Base-by-base conservation (phyloP, 2,329 filamentous ascomycete species). In the Cladophialophora exuberans region DNA sequence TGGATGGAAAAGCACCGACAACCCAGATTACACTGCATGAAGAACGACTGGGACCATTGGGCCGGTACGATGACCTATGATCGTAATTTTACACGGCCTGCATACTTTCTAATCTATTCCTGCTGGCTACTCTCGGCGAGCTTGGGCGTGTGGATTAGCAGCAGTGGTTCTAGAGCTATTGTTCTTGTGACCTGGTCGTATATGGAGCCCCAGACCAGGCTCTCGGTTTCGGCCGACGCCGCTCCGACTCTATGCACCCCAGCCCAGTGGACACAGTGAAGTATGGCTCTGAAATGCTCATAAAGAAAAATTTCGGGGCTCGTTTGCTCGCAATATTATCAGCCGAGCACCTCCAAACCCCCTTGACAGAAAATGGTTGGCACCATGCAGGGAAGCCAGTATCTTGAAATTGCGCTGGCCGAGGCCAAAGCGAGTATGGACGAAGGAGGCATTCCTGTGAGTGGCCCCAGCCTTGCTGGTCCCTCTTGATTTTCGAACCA, bases 261-360 rank as follows among this genome's bases (percentile, higher is more conserved):
- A 31, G 56, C 4, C 82, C 84, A 0, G 70, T 86, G 1, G 82
- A 86, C 1, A 75, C 87, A 26, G 78, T 87, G 62, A 84, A 82
- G 0, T 83, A 83, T 1, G 84, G 84, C 15, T 79, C 83, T 2
- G 83, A 10, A 18, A 9, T 20, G n/a, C n/a, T 11, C 36, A 10
- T 20, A 9, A 39, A 17, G 18, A 6, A n/a, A 7, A 3, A 6
- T 17, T 4, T 39, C n/a, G 30, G n/a, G 36, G 15, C 36, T n/a
- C 36, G n/a, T 20, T 18, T 39, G 36, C n/a, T 7, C 5, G 13
- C 36, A 18, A n/a, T 6, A 2, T 17, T 18, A 5, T 22, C 36
- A 22, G 30, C 30, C 30, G 6, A 13, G 6, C 15, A 33, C 30
- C 15, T 15, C 4, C 30, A 33, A 33, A 33, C 30, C 30, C n/a